Percentiles rank a stretch among this genome's conserved stretches.
Evolutionary conservation across 768 basidiomycete species (phyloP).

Genomic region (Zangia roseola): DNA sequence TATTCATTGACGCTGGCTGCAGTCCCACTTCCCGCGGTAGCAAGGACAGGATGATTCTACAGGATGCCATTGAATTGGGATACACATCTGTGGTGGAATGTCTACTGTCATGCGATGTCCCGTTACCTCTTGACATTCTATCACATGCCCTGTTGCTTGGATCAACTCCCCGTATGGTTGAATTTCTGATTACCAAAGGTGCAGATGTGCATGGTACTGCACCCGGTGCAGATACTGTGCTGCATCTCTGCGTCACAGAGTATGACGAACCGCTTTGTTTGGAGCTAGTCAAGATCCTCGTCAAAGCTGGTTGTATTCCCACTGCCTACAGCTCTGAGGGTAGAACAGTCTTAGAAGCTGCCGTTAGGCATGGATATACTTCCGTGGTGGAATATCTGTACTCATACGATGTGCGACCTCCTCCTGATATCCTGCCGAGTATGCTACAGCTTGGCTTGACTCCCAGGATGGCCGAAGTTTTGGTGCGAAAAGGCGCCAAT

Average conservation of each 20-base stretch:
- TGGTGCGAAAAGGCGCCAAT: background rate
- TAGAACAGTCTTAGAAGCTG: background rate
- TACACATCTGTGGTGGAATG: background rate
- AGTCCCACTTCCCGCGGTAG: background rate
- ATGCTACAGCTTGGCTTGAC: background rate
- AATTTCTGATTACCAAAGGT: background rate
- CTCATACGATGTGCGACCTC: background rate
- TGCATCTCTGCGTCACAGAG: background rate
- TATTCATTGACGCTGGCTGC: background rate
- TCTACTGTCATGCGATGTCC: background rate
- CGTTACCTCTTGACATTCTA: background rate
- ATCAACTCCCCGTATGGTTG: background rate
- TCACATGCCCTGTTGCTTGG: background rate
- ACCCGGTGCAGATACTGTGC: background rate
- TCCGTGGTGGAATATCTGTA: background rate
- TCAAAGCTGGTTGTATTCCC: background rate
- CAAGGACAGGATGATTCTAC: too few relatives aligned
- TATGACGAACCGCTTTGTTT: background rate
- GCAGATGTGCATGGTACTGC: background rate
- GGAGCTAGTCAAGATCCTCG: background rate
- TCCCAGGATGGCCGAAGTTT: background rate
- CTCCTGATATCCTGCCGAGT: background rate
- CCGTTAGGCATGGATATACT: background rate
- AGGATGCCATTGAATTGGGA: background rate
- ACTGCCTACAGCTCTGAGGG: background rate